Conservation (phyloP, 441 rosid species). For the Brassica balearica region DNA sequence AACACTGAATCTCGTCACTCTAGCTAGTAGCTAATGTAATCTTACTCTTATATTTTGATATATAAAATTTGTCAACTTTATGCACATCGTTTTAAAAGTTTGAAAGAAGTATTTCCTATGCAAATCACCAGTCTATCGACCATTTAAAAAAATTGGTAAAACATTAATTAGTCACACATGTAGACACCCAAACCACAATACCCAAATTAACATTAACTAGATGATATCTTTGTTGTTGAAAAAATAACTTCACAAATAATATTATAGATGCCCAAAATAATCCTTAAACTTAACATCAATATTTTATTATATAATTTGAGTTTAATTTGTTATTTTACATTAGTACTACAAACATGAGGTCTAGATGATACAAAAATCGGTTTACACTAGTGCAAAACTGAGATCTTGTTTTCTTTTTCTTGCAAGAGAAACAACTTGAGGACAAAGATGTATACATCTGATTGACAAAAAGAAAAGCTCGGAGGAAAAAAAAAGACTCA, state of each 20-base stretch:
- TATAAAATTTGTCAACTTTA: background rate
- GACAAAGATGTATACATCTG: slow-evolving; percentile 26
- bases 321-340: background rate
- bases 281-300: slow-evolving; percentile 4
- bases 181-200: too few species aligned
- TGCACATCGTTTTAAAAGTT: background rate
- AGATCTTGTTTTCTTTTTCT: background rate
- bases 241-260: too few species aligned
- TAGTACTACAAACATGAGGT: background rate
- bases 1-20: slow-evolving; percentile 10
- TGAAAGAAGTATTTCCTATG: background rate
- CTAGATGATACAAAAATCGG: slow-evolving; percentile 6
- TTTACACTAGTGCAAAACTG: background rate
- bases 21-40: slow-evolving; percentile 1
- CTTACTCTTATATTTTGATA: background rate
- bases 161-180: background rate
- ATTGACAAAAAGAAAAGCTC: slow-evolving; percentile 11
- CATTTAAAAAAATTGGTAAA: background rate
- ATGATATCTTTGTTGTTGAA: too few species aligned
- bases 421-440: background rate
- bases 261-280: background rate
- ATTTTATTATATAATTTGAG: background rate
- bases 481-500: background rate
- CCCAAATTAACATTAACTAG: too few species aligned
- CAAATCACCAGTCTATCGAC: background rate